Evolutionary conservation across 768 basidiomycete species (phyloP).

Genomic region (Cubamyces sp.): DNA sequence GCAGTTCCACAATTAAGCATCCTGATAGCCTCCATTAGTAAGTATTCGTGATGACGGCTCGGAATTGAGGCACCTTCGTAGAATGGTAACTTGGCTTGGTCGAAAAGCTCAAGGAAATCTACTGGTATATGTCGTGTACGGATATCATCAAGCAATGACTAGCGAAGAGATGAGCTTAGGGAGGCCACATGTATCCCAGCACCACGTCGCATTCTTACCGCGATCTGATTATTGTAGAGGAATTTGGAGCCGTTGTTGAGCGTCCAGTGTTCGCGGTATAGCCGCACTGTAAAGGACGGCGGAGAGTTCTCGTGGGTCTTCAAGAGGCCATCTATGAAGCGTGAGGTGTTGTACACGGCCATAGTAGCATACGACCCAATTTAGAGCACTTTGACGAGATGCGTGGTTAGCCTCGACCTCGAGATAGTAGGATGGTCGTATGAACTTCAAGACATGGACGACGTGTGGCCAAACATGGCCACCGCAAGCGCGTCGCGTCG

Average conservation of each 20-base stretch:
- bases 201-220: slow-evolving; percentile 40
- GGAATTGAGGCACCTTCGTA: slow-evolving; percentile 69
- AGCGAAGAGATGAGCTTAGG: slow-evolving; percentile 5
- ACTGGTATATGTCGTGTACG: slow-evolving; percentile 82
- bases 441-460: slow-evolving; percentile 5
- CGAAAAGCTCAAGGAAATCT: slow-evolving; percentile 83
- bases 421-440: not conserved
- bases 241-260: slow-evolving; percentile 84
- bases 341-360: slow-evolving; percentile 75
- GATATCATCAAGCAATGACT: slow-evolving; percentile 85
- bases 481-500: not conserved
- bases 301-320: slow-evolving; percentile 56
- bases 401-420: not conserved
- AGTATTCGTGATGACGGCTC: not conserved
- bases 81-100: slow-evolving; percentile 72
- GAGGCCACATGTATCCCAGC: not conserved
- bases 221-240: slow-evolving; percentile 77
- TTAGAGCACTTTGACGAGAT: not conserved
- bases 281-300: slow-evolving; percentile 79
- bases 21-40: slow-evolving; percentile 45
- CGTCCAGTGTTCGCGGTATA: slow-evolving; percentile 81
- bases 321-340: slow-evolving; percentile 64
- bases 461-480: slow-evolving; percentile 19
- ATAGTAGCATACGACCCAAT: slow-evolving; percentile 39
- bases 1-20: slow-evolving; percentile 83